A percentile compares a stretch with the other conserved stretches of the same genome.
Conservation (phyloP, 2,329 filamentous ascomycete species). For the Trichoderma sp. region DNA sequence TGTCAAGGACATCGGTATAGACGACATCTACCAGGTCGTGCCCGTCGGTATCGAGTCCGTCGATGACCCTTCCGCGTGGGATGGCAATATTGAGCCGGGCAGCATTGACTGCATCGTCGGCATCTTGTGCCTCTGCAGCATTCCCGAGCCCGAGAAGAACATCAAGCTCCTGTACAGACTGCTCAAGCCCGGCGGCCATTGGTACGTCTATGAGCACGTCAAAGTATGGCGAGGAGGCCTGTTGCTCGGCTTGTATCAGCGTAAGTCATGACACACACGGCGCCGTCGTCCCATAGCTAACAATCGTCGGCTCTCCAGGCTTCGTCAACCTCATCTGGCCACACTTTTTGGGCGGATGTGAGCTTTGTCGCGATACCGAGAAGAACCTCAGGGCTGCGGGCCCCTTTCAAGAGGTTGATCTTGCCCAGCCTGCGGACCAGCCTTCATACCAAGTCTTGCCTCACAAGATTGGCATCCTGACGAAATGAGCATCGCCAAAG, state of each 20-base stretch:
- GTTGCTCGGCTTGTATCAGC: constrained; percentile 52
- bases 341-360: constrained; percentile 54
- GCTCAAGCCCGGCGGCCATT: constrained; percentile 62
- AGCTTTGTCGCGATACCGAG: constrained; percentile 53
- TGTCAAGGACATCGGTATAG: constrained; percentile 55
- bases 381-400: constrained; percentile 52
- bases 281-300: background rate
- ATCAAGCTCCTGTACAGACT: constrained; percentile 58
- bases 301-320: constrained; percentile 39
- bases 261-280: constrained; percentile 43
- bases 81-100: constrained; percentile 51
- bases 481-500: constrained; percentile 44
- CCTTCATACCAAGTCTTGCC: constrained; percentile 50
- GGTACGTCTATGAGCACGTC: constrained; percentile 67
- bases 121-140: constrained; percentile 64
- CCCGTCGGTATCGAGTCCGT: constrained; percentile 65
- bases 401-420: constrained; percentile 53
- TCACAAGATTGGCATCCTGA: constrained; percentile 55
- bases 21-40: constrained; percentile 62
- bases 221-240: constrained; percentile 43
- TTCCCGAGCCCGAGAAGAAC: constrained; percentile 61
- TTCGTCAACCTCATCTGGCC: constrained; percentile 58
- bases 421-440: constrained; percentile 47
- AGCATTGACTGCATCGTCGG: constrained; percentile 63
- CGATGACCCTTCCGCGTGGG: constrained; percentile 45